These are phyloP conservation scores for Antrodiella citrinella DNA, from an alignment of 768 basidiomycete genomes.

Conservation along the genomic window DNA sequence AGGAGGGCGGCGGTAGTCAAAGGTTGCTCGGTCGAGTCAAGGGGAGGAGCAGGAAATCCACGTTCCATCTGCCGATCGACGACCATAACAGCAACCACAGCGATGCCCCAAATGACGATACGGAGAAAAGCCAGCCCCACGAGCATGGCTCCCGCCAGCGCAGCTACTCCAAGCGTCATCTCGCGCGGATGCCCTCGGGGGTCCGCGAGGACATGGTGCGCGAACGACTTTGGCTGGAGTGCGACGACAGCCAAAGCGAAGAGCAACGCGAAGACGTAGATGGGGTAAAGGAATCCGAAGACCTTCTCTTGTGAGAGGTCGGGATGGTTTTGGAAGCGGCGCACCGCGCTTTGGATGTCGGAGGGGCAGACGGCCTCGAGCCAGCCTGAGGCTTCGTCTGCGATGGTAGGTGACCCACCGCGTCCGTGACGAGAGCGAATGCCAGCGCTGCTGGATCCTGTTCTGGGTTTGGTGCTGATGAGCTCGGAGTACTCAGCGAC, in stretches of 20 bases:
- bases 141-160: not conserved
- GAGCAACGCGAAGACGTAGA: constrained; percentile 8
- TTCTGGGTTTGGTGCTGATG: not conserved
- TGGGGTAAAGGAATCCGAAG: constrained; percentile 9
- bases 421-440: not conserved
- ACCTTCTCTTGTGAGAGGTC: constrained; percentile 8
- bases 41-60: too few species aligned
- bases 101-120: not conserved
- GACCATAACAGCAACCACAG: too few species aligned
- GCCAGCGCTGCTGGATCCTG: not conserved
- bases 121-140: not conserved
- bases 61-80: too few species aligned
- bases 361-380: constrained; percentile 6
- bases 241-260: constrained; percentile 8
- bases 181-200: not conserved
- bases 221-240: constrained; percentile 8
- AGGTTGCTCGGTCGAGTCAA: too few species aligned
- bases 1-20: too few species aligned
- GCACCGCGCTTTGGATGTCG: constrained; percentile 9
- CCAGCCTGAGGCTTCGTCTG: constrained; percentile 8
- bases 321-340: constrained; percentile 6
- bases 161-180: not conserved
- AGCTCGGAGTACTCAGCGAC: not conserved
- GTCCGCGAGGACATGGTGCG: constrained; percentile 9
- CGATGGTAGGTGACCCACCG: not conserved